These are phyloP conservation scores for Protomyces inouyei DNA, from an alignment of 1,139 yeast species.

Conservation along the genomic window DNA sequence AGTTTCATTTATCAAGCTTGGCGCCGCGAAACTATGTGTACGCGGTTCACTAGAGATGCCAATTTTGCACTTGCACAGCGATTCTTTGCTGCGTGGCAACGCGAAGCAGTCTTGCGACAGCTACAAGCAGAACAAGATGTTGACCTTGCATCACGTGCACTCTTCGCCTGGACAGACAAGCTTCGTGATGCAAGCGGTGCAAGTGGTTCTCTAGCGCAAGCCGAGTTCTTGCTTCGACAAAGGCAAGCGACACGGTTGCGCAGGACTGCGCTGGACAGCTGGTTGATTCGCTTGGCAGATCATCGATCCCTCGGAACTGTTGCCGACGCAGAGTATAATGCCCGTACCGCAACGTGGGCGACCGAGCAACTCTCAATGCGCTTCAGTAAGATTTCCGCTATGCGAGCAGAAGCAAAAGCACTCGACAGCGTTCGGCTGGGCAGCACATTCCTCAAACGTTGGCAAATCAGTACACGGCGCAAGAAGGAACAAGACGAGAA, in stretches of 20 bases:
- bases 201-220: not conserved
- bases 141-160: not conserved
- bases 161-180: not conserved
- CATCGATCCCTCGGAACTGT: not conserved
- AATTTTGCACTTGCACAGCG: not conserved
- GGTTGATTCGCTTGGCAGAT: not conserved
- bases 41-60: not conserved
- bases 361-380: not conserved
- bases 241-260: not conserved
- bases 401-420: not conserved
- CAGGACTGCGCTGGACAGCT: not conserved
- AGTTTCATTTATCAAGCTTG: not conserved
- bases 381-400: not conserved
- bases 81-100: not conserved
- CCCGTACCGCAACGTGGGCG: not conserved
- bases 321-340: not conserved
- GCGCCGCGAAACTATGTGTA: not conserved
- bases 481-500: not conserved
- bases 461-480: not conserved
- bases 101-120: not conserved
- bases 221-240: not conserved
- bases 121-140: not conserved
- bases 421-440: not conserved
- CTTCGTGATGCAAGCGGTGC: not conserved
- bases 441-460: not conserved